Base-by-base conservation (phyloP, 139 green algal genomes). In the Tetraselmis chui region DNA sequence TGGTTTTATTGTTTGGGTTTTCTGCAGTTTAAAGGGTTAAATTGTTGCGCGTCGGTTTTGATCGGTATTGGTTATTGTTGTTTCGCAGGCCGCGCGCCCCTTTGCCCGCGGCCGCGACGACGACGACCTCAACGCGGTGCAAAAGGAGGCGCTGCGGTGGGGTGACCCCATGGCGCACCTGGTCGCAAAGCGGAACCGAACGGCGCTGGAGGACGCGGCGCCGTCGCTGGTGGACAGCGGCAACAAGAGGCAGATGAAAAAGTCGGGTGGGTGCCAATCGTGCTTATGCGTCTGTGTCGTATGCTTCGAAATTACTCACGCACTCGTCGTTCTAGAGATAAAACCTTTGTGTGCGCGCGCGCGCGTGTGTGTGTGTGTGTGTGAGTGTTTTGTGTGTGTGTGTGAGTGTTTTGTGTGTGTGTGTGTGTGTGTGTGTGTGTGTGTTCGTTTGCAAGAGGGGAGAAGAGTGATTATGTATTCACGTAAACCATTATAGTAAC, bases 91-190 rank as follows among this genome's bases (percentile, higher is more conserved):
- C 0, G 30, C 11, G 29, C 18, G 22, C 31, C 29, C 30, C 26
- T 23, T 30, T 81, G 23, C 2, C 78, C 2, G n/a, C 2, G 25
- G 27, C 30, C 80, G 29, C 59, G 87, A 88, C 24, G 92, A 95
- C 77, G 78, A 87, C 0, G 89, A 94, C 32, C 79, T 92, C 59
- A 94, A 98, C 75, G 74, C 32, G 0, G 75, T 85, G 84, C 79
- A 94, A 23, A 82, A 84, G 26, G 81, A 88, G 28, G 76, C 79
- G 1, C n/a, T 86, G 11, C 90, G 95, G 0, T 98, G 91, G 84
- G 95, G 94, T 1, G 95, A 98, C 89, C 95, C 95, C 76, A 97
- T 98, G 90, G 93, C 93, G 18, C 88, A 95, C 81, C 82, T 96
- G 45, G 88, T 92, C 0, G 88, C 84, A 31, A 88, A 89, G 23